Base-by-base conservation (phyloP, 202 grass and related monocot species). In the Miscanthus sacchariflorus region DNA sequence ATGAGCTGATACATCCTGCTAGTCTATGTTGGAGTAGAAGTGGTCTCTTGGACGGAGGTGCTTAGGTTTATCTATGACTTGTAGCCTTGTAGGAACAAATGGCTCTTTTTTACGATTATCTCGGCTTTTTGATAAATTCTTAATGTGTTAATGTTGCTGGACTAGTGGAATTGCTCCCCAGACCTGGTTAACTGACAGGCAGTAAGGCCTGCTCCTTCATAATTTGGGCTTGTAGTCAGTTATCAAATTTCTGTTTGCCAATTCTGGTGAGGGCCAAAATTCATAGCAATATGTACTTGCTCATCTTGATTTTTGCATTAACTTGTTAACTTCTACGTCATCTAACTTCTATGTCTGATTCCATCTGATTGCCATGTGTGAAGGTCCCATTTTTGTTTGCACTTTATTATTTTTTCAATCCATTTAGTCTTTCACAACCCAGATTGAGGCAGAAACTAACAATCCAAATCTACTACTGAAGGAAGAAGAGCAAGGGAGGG, bases 401-500 rank as follows among this genome's bases (percentile, higher is more conserved):
- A 72, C 18, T 39, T 88, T 70, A 8, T 24, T 72, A 67, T 91
- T 30, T 28, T 73, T 42, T 85, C 36, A 73, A 43, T 36, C 64
- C 13, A 36, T 78, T 58, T 72, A 10, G 52, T 85, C 65, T 77
- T 81, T 85, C 72, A 49, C 14, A 5, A 48, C 27, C n/a, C 82
- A 87, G 21, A 87, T 12, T 76, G 63, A 74, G 27, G 28, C 9
- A 54, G 46, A 81, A 69, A 43, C 28, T 61, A 73, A 84, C 38
- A 77, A 74, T 7, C 6, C 9, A 80, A 66, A 59, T 54, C 12
- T 72, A 67, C 39, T 46, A 44, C 70, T 54, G 46, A 80, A 89
- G 84, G 87, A 93, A 85, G 84, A 81, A 82, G 92, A 82, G 68
- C 54, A 69, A 81, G 89, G 28, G 40, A 68, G 56, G 76, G 82